phyloP scores from a whole-genome alignment of 75 land plant species.

The Selaginella tamariscina region DNA sequence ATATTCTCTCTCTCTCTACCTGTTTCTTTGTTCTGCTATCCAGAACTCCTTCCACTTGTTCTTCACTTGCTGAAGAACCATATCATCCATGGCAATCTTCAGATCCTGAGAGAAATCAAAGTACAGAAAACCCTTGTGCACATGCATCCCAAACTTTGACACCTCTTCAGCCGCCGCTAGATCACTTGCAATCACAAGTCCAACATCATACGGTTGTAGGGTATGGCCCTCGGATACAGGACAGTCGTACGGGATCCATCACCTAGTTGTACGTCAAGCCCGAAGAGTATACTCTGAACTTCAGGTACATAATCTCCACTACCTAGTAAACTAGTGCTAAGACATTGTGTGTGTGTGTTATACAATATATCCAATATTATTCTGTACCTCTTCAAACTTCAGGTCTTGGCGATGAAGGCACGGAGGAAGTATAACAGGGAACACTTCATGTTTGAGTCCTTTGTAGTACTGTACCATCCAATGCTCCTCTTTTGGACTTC shows the following conservation, averaged over 20 bases:
- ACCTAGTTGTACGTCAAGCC: slow-evolving; percentile 25
- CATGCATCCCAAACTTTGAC: slow-evolving; percentile 17
- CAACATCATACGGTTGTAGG: slow-evolving; percentile 21
- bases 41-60: neutral
- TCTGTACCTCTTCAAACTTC: slow-evolving; percentile 35
- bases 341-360: too few species aligned
- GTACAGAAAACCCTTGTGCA: neutral
- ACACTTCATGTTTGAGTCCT: slow-evolving; percentile 39
- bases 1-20: neutral
- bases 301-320: slow-evolving; percentile 28
- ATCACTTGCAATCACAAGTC: slow-evolving; percentile 33
- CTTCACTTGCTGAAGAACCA: neutral
- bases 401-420: slow-evolving; percentile 25
- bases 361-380: too few species aligned
- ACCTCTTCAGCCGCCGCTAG: slow-evolving; percentile 27
- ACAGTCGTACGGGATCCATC: slow-evolving; percentile 24
- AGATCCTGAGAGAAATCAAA: neutral
- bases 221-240: slow-evolving; percentile 26
- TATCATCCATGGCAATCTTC: neutral
- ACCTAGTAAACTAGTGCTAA: too few species aligned
- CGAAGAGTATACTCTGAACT: slow-evolving; percentile 30
- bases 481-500: slow-evolving; percentile 9
- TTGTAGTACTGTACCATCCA: slow-evolving; percentile 35
- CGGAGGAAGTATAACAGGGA: slow-evolving; percentile 31
- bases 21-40: neutral